Conservation (phyloP, 306 rosid species). For the Argentina anserina region DNA sequence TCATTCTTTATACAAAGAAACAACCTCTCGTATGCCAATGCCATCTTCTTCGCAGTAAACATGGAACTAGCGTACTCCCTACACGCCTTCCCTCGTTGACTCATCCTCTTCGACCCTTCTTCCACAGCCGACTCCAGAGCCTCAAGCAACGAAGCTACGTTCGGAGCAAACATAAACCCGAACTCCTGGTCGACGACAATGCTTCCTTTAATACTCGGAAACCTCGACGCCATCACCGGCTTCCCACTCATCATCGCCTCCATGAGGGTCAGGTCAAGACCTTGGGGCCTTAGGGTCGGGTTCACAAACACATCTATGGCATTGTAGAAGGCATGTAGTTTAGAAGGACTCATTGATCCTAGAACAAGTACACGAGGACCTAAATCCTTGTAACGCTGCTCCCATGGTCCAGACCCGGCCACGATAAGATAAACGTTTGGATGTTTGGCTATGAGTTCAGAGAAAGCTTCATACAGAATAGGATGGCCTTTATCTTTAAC, state of each 20-base stretch:
- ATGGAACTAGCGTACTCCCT: conserved; percentile 61
- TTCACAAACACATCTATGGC: conserved; percentile 79
- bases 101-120: conserved; percentile 64
- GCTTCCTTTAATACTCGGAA: conserved; percentile 87
- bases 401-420: conserved; percentile 98
- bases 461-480: conserved; percentile 74
- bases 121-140: conserved; percentile 53
- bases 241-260: conserved; percentile 95
- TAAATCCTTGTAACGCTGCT: conserved; percentile 59
- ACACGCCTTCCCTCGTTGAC: conserved; percentile 68
- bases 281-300: conserved; percentile 91
- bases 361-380: conserved; percentile 70
- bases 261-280: conserved; percentile 89
- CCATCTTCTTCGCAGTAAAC: conserved; percentile 89
- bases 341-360: conserved; percentile 76
- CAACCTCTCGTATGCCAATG: conserved; percentile 79
- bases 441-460: conserved; percentile 43
- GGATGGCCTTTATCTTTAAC: conserved; percentile 97
- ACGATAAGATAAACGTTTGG: conserved; percentile 60
- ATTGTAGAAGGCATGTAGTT: conserved; percentile 65
- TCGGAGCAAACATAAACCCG: conserved; percentile 87
- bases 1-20: conserved; percentile 71
- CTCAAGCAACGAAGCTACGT: conserved; percentile 68
- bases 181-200: conserved; percentile 71
- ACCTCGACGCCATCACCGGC: conserved; percentile 80